A percentile compares a stretch with the other conserved stretches of the same genome.
Conservation (phyloP, 139 green algal genomes). For the Nannochloris sp. region DNA sequence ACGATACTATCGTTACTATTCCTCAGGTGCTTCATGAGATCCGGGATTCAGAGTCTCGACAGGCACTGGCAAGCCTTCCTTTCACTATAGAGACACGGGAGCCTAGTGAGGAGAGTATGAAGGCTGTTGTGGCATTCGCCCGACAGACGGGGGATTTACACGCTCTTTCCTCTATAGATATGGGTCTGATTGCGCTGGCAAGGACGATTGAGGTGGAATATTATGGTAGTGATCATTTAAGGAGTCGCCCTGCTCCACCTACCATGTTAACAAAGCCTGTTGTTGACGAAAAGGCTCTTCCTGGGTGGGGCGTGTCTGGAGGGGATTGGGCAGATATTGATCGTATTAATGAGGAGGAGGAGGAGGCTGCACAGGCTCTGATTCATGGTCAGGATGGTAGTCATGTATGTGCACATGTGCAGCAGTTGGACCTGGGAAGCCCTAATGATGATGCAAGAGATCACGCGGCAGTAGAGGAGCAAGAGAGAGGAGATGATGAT, state of each 20-base stretch:
- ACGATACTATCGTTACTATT: conserved; percentile 55
- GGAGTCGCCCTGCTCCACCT: conserved; percentile 25
- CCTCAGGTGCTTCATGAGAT: conserved; percentile 72
- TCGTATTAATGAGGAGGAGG: conserved; percentile 45
- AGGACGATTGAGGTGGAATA: conserved; percentile 60
- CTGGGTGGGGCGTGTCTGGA: conserved; percentile 68
- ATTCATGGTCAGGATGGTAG: conserved; percentile 12
- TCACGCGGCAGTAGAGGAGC: background rate
- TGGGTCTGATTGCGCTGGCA: conserved; percentile 76
- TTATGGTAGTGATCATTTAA: conserved; percentile 54
- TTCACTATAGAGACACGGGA: conserved; percentile 51
- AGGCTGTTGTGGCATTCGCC: conserved; percentile 71
- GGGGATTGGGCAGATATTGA: conserved; percentile 71
- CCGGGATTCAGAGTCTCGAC: conserved; percentile 57
- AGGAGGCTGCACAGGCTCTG: conserved; percentile 28
- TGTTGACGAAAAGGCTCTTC: conserved; percentile 32
- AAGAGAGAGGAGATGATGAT: conserved; percentile 9
- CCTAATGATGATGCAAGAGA: conserved; percentile 4
- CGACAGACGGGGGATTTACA: conserved; percentile 77
- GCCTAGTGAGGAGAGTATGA: conserved; percentile 56
- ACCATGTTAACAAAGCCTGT: conserved; percentile 12
- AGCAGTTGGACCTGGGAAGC: conserved; percentile 27
- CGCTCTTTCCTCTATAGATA: conserved; percentile 66
- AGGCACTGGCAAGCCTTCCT: conserved; percentile 47
- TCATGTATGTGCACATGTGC: conserved; percentile 25